Evolutionary conservation across 352 stramenopile species (phyloP), one percentile per base, ranked within the genome.

Genomic region (Hyaloperonospora brassicae): DNA sequence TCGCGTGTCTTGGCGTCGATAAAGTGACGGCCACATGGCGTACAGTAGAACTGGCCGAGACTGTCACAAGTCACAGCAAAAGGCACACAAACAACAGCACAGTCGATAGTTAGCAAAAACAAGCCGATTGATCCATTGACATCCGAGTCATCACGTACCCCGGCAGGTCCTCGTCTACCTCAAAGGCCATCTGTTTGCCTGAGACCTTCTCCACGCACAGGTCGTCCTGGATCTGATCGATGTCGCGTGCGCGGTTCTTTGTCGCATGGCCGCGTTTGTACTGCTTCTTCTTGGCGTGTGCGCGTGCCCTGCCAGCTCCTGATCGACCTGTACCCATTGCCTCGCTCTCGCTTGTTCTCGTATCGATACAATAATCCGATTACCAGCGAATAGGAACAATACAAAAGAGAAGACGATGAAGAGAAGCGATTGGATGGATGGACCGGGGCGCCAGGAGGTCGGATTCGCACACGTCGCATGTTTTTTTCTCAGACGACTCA

Each of bases 191-290:
- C 0, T 50, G 34, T 59, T 84, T 81, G 55, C 80, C 82, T 22
- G 64, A 69, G 42, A 67, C 5, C 47, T 78, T 77, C 63, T 94
- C 84, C 27, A 75, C 39, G 34, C 60, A 66, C 51, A 94, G 46
- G 47, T 94, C 84, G 73, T 94, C 84, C 73, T 92, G 84, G 61
- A 94, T 92, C 76, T 94, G 84, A 51, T 94, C 84, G 11, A 94
- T 72, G 44, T 94, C 84, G 27, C 84, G 79, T 47, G 72, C 43
- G 57, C 84, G 75, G 55, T 78, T 84, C 67, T 91, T 92, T 54
- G 84, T 94, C 47, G 78, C 68, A 58, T 94, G 84, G 36, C 72
- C 67, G 53, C 80, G 79, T 70, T 89, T 90, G 79, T 92, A 94
- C 47, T 85, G 68, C 56, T 90, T 94, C 64, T 92, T 92, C 68